A percentile compares a stretch with the other conserved stretches of the same genome.
These are phyloP conservation scores for Aspergillus jensenii DNA, from an alignment of 2,329 filamentous ascomycete genomes.

Conservation along the genomic window DNA sequence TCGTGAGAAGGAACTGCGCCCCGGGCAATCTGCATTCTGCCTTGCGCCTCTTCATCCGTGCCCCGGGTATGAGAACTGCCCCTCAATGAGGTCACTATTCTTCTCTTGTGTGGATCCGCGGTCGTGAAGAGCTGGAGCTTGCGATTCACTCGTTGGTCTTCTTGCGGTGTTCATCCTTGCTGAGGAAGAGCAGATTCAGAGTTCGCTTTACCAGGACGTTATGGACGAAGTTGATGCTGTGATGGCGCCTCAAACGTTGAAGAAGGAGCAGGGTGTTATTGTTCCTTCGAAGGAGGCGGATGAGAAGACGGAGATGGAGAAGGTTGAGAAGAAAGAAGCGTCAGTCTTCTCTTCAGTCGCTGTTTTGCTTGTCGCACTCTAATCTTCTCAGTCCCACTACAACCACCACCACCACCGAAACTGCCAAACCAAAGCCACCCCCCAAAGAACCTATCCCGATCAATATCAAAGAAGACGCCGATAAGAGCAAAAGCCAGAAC, in stretches of 20 bases:
- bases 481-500: neutral
- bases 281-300: neutral
- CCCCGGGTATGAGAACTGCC: neutral
- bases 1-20: neutral
- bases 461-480: neutral
- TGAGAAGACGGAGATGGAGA: neutral
- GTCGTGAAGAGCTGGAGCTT: neutral
- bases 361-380: neutral
- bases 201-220: neutral
- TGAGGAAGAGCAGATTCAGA: neutral
- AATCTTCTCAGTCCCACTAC: neutral
- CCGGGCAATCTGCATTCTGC: conserved; percentile 2
- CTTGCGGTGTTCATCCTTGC: neutral
- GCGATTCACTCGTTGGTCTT: neutral
- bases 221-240: neutral
- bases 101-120: neutral
- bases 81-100: neutral
- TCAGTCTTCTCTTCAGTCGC: neutral
- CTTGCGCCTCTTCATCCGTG: neutral
- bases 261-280: neutral
- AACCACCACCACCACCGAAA: neutral
- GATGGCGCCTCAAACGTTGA: neutral
- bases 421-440: neutral
- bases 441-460: neutral
- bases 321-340: neutral